These are phyloP conservation scores for Aaosphaeria arxii DNA, from an alignment of 2,329 filamentous ascomycete species.

Conservation along the genomic window DNA sequence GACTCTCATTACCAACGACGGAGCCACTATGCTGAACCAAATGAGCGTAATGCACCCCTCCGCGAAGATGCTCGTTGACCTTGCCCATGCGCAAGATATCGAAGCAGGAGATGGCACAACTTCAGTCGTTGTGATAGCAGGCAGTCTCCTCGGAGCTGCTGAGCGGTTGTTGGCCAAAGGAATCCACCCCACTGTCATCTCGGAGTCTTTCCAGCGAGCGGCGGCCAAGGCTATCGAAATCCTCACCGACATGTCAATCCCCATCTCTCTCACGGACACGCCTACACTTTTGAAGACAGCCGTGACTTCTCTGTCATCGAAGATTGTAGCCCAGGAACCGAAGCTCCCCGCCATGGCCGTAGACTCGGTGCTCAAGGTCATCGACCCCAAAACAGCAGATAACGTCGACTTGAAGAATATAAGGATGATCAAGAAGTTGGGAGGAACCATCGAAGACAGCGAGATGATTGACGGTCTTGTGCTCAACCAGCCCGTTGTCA, in stretches of 20 bases:
- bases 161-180: constrained; percentile 84
- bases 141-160: constrained; percentile 88
- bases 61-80: constrained; percentile 97
- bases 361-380: constrained; percentile 91
- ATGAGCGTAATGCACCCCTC: constrained; percentile 99
- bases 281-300: constrained; percentile 91
- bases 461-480: constrained; percentile 95
- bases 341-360: constrained; percentile 98
- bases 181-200: constrained; percentile 96
- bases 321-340: constrained; percentile 97
- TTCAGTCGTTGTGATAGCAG: constrained; percentile 96
- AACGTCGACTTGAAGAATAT: constrained; percentile 98
- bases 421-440: constrained; percentile 94
- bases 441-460: constrained; percentile 96
- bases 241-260: constrained; percentile 92
- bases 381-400: constrained; percentile 91
- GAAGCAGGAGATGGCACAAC: constrained; percentile 98
- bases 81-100: constrained; percentile 95
- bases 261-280: constrained; percentile 84
- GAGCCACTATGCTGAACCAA: constrained; percentile 97
- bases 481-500: constrained; percentile 87
- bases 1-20: constrained; percentile 99
- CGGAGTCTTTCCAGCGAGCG: constrained; percentile 94
- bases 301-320: constrained; percentile 94
- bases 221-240: constrained; percentile 84